Percentiles rank a stretch among this genome's conserved stretches.
Conservation (phyloP, 225 moss, liverwort and hornwort species). For the Polytrichum formosum region DNA sequence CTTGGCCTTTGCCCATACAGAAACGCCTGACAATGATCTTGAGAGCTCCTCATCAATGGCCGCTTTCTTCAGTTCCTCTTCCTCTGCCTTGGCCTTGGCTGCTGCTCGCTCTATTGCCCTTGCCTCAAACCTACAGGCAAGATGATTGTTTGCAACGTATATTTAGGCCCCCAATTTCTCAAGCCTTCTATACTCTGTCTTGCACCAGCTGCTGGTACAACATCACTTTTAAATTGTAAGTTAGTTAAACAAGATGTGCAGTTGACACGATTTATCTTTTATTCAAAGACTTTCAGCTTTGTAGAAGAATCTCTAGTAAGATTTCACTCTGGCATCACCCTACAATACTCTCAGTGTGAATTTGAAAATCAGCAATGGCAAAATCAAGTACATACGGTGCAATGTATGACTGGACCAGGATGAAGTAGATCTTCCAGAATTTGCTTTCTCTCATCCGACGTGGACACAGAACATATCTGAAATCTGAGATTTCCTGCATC, state of each 20-base stretch:
- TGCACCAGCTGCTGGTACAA: no score
- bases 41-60: constrained; percentile 42
- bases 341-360: not conserved
- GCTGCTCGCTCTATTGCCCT: constrained; percentile 58
- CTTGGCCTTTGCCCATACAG: constrained; percentile 28
- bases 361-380: not conserved
- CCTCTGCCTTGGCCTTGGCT: constrained; percentile 36
- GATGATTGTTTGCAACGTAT: not conserved
- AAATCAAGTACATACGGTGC: constrained; percentile 50
- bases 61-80: constrained; percentile 27
- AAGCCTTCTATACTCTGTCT: no score
- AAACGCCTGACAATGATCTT: constrained; percentile 35
- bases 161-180: no score
- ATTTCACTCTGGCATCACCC: not conserved
- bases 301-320: not conserved
- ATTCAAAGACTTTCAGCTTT: not conserved
- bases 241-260: not conserved
- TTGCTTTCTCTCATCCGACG: constrained; percentile 93
- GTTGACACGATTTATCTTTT: not conserved
- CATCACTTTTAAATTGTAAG: no score
- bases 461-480: constrained; percentile 94
- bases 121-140: constrained; percentile 48
- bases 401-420: constrained; percentile 70
- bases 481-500: constrained; percentile 88
- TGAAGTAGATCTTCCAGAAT: constrained; percentile 94